phyloP scores from a whole-genome alignment of 163 green algal species.

The Scenedesmus sp. region DNA sequence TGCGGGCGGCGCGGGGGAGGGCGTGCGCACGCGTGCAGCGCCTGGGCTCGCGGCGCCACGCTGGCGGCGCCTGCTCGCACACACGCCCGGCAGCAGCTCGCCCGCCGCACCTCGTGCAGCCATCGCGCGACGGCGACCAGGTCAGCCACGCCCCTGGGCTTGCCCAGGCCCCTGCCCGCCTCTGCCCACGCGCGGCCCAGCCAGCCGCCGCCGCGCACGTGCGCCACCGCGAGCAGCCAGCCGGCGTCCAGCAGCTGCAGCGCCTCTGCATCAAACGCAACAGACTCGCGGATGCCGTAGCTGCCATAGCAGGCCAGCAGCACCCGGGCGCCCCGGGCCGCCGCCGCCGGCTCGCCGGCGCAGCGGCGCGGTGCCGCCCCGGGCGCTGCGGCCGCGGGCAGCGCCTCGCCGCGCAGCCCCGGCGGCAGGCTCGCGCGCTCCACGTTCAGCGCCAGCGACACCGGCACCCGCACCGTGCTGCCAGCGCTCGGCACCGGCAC shows the following conservation, averaged over 20 bases:
- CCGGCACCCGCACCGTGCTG: not conserved
- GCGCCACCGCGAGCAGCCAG: slow-evolving; percentile 53
- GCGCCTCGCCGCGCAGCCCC: too few species aligned
- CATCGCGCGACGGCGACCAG: slow-evolving; percentile 40
- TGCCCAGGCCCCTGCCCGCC: slow-evolving; percentile 35
- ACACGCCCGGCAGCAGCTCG: not conserved
- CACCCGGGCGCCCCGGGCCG: not conserved
- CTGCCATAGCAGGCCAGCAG: slow-evolving; percentile 60
- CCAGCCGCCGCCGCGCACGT: slow-evolving; percentile 57
- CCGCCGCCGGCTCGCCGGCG: not conserved
- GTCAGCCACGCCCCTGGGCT: slow-evolving; percentile 35
- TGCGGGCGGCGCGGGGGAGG: not conserved
- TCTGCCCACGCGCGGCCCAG: slow-evolving; percentile 46
- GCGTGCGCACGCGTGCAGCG: too few species aligned
- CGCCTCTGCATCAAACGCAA: slow-evolving; percentile 24
- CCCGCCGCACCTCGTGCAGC: slow-evolving; percentile 35
- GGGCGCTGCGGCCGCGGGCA: not conserved
- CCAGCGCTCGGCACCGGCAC: not conserved
- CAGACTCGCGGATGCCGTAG: slow-evolving; percentile 48
- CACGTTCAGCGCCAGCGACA: slow-evolving; percentile 16
- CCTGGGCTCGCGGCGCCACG: not conserved
- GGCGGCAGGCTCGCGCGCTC: not conserved
- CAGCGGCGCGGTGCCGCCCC: not conserved
- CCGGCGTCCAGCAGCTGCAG: slow-evolving; percentile 49
- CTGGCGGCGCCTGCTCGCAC: not conserved